These are phyloP conservation scores for Fusarium heterosporum DNA, from an alignment of 2,329 filamentous ascomycete genomes.

Conservation along the genomic window DNA sequence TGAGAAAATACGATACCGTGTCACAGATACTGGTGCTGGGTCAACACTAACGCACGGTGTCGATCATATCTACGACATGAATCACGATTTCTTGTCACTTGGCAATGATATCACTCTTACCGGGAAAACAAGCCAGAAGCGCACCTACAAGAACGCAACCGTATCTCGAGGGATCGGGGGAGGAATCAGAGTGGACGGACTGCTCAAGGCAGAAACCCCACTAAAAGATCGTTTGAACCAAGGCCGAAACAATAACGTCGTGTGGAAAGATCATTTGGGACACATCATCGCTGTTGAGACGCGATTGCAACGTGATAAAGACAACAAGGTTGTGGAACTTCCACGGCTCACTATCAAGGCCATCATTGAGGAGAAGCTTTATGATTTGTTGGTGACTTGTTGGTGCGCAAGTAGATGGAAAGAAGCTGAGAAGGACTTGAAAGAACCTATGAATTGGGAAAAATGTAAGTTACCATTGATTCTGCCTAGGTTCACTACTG, in stretches of 20 bases:
- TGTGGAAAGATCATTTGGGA: constrained; percentile 43
- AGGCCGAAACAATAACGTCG: constrained; percentile 36
- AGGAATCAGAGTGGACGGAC: constrained; percentile 39
- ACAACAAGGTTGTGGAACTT: constrained; percentile 27
- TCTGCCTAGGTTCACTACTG: not conserved
- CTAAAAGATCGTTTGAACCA: constrained; percentile 39
- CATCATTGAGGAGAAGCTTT: constrained; percentile 39
- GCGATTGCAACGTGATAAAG: constrained; percentile 31
- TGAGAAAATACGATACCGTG: constrained; percentile 45
- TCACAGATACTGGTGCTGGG: constrained; percentile 21
- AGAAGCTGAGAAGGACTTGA: constrained; percentile 40
- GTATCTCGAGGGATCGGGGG: constrained; percentile 35
- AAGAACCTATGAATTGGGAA: constrained; percentile 43
- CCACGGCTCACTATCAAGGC: constrained; percentile 44
- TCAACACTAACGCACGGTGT: constrained; percentile 35
- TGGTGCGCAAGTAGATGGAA: constrained; percentile 49
- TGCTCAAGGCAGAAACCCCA: constrained; percentile 41
- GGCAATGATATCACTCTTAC: constrained; percentile 25
- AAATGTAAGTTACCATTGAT: constrained; percentile 34
- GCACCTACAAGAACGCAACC: constrained; percentile 32
- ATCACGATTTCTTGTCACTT: constrained; percentile 20
- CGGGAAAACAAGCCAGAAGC: constrained; percentile 40
- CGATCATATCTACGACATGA: constrained; percentile 50
- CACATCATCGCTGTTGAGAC: constrained; percentile 45
- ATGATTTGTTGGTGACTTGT: constrained; percentile 48